Base-by-base conservation (phyloP, 2,329 filamentous ascomycete genomes). In the Penicillium sp. region DNA sequence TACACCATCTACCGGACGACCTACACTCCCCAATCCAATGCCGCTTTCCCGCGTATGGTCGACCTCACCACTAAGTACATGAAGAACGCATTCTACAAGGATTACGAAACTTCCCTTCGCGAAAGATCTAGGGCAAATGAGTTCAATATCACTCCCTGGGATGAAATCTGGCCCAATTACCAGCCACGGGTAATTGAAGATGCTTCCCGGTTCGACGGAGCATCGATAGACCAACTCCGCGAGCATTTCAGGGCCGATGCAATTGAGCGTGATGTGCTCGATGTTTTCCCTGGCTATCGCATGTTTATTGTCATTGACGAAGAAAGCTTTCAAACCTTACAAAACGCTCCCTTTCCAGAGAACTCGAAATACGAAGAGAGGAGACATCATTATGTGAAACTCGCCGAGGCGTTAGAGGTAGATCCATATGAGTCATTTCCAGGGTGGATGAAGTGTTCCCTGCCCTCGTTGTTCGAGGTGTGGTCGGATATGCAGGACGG, bases 271-370 rank as follows among this genome's bases (percentile, higher is more conserved):
- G 48, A 33, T 27, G 27, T 45, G 48, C 42, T 39, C 25, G 56
- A 59, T 50, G 10, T n/a, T n/a, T 53, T 57, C 33, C 55, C 55
- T 53, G 19, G 39, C 37, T 49, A 54, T 29, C 33, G 54, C 16
- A 56, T 56, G 54, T 56, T 56, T 56, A 52, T 56, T 33, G 16
- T 52, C 16, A 39, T 56, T 27, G 54, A 56, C 26, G 48, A 56
- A 26, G 54, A 56, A 33, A 51, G 42, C 47, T 56, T 56, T 43
- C 23, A 52, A 14, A 29, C 48, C 16, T 52, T 56, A 44, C 43
- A 47, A 21, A 43, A 47, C 25, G 44, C 48, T 6, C 48, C 54
- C 6, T 16, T 42, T 44, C 48, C 33, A 31, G 42, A 31, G 54
- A 27, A 33, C 31, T 23, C 16, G 11, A 27, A 25, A 27, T 33